Evolutionary conservation across 371 early-diverging fungal species (phyloP).

Genomic region (Catenaria anguillulae): DNA sequence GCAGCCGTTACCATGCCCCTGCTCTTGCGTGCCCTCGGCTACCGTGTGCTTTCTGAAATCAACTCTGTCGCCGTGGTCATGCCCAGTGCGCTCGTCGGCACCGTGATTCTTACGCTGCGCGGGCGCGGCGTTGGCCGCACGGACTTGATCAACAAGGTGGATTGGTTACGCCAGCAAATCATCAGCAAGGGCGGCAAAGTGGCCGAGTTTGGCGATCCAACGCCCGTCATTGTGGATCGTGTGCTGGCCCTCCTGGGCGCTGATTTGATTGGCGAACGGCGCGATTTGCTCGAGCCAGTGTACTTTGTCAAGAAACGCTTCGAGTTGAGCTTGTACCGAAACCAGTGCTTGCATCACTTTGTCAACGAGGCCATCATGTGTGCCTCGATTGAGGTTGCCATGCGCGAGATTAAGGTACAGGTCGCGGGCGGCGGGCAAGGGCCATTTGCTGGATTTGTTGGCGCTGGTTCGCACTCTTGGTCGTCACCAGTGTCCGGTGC

Average conservation of each 20-base stretch:
- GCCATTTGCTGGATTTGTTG: no score
- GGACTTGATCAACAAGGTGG: conserved; percentile 65
- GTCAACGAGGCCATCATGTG: conserved; percentile 37
- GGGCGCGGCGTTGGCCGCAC: conserved; percentile 70
- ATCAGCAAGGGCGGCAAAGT: conserved; percentile 59
- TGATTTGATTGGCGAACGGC: conserved; percentile 58
- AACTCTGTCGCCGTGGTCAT: conserved; percentile 57
- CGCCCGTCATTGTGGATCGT: conserved; percentile 25
- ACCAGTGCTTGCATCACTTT: conserved; percentile 74
- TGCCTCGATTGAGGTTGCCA: background rate
- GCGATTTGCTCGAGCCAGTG: conserved; percentile 68
- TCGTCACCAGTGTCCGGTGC: background rate
- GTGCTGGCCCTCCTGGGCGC: conserved; percentile 45
- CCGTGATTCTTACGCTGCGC: conserved; percentile 62
- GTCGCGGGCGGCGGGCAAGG: no score
- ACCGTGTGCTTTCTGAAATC: conserved; percentile 51
- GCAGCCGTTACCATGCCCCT: conserved; percentile 5
- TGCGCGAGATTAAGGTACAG: background rate
- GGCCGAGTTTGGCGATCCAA: conserved; percentile 54
- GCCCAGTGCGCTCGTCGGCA: conserved; percentile 61
- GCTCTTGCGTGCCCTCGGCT: conserved; percentile 37
- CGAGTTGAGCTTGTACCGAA: conserved; percentile 70
- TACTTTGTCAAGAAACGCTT: conserved; percentile 74
- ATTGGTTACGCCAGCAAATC: conserved; percentile 58
- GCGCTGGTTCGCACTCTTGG: background rate